These are phyloP conservation scores for Neurospora sp. DNA, from an alignment of 495 filamentous ascomycete genomes.

Conservation along the genomic window DNA sequence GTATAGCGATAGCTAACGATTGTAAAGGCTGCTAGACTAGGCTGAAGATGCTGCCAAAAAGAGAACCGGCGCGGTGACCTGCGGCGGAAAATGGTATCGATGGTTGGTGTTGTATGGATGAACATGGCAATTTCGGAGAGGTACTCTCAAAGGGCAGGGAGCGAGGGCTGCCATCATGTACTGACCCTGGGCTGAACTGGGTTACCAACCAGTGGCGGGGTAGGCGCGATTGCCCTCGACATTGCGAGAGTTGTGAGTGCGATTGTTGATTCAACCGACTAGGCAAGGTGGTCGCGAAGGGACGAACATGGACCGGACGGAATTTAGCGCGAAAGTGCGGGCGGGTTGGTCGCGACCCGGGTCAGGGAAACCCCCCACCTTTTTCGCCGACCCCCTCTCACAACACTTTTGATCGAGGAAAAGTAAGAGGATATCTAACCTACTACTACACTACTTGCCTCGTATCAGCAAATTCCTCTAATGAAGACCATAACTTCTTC, in stretches of 20 bases:
- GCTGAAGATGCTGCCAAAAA: background rate
- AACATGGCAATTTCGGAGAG: background rate
- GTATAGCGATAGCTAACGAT: background rate
- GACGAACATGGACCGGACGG: background rate
- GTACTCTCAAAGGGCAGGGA: background rate
- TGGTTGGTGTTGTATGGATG: background rate
- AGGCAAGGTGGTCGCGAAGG: background rate
- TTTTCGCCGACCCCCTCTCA: background rate
- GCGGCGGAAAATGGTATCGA: background rate
- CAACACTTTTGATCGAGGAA: background rate
- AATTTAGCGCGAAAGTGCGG: background rate
- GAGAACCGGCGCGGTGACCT: background rate
- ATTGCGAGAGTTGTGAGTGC: background rate
- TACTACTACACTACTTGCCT: no score
- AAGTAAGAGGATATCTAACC: no score
- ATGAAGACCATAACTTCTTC: no score
- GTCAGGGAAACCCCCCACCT: background rate
- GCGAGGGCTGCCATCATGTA: background rate
- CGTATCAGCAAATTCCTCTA: no score
- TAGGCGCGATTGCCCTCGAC: background rate
- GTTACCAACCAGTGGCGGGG: background rate
- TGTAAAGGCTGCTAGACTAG: background rate
- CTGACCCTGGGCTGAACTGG: background rate
- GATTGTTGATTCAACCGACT: background rate
- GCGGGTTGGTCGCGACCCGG: background rate